Evolutionary conservation across 306 rosid species (phyloP).

Genomic region (Cucumis cinereus): DNA sequence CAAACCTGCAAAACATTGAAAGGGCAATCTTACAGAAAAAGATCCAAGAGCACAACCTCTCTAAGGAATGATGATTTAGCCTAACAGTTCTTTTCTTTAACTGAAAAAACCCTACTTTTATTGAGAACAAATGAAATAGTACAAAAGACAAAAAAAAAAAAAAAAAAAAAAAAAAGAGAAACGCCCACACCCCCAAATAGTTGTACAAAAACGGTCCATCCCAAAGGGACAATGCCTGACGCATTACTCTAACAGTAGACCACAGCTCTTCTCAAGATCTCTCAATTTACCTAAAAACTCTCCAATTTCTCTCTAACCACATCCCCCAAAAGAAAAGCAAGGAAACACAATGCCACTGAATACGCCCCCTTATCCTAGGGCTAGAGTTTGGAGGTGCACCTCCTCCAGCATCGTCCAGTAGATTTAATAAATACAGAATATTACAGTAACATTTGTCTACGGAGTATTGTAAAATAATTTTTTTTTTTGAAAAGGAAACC

Average conservation of each 20-base stretch:
- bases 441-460: neutral
- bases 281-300: neutral
- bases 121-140: neutral
- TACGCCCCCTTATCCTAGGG: too few species aligned
- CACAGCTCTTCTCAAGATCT: neutral
- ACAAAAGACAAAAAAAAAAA: neutral
- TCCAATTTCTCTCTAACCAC: neutral
- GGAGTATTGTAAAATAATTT: neutral
- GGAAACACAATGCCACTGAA: neutral
- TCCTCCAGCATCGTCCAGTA: neutral
- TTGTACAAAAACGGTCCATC: neutral
- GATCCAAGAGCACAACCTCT: neutral
- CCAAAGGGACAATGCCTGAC: neutral
- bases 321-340: neutral
- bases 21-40: neutral
- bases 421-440: neutral
- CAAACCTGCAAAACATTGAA: slow-evolving; percentile 42
- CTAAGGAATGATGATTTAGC: too few species aligned
- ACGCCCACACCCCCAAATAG: neutral
- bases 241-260: neutral
- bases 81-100: too few species aligned
- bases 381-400: neutral
- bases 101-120: neutral
- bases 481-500: too few species aligned
- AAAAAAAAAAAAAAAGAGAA: neutral